phyloP scores from a whole-genome alignment of 306 rosid genomes.

The Cucurbita ficifolia region DNA sequence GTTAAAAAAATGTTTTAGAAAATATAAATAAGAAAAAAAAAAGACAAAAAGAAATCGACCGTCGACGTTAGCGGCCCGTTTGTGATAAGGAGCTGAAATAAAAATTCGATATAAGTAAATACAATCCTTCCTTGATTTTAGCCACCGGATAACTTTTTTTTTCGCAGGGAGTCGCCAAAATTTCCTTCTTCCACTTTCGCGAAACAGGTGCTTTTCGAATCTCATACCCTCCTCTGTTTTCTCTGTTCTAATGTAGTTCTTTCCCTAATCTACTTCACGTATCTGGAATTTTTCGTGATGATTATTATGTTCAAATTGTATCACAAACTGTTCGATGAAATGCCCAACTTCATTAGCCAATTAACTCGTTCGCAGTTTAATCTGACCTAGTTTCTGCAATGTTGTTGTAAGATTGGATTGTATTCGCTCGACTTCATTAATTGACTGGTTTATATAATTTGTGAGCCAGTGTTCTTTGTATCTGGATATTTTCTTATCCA shows the following conservation, averaged over 20 bases:
- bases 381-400: background rate
- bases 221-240: background rate
- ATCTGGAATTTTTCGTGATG: background rate
- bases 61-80: too few relatives aligned
- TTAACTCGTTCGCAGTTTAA: background rate
- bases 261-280: background rate
- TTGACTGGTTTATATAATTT: background rate
- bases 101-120: background rate
- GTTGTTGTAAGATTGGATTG: background rate
- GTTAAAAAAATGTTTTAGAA: too few relatives aligned
- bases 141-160: background rate
- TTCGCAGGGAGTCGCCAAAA: background rate
- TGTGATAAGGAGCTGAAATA: background rate
- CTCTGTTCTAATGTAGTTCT: background rate
- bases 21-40: too few relatives aligned
- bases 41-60: too few relatives aligned
- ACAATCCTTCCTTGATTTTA: background rate
- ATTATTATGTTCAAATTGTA: background rate
- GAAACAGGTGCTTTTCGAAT: background rate
- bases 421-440: background rate
- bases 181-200: background rate
- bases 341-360: background rate
- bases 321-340: background rate
- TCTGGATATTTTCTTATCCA: background rate
- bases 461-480: background rate